These are phyloP conservation scores for Verbena officinalis DNA, from an alignment of 257 asterid genomes.

Conservation along the genomic window DNA sequence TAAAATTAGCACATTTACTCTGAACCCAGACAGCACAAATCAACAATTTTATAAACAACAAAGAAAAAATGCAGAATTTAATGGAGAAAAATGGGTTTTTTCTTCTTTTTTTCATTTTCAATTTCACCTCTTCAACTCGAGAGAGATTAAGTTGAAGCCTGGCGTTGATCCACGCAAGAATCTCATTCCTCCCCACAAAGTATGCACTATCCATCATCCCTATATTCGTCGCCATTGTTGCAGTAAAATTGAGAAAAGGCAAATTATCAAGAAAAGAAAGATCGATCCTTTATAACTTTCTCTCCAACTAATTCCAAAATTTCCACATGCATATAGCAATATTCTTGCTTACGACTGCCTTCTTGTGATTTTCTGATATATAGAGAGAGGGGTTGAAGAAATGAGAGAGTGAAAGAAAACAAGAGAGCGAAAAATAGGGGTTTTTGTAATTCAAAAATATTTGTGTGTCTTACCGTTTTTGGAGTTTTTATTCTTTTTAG, in stretches of 20 bases:
- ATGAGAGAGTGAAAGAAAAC: slow-evolving; percentile 14
- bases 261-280: slow-evolving; percentile 13
- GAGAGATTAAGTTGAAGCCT: slow-evolving; percentile 80
- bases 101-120: not conserved
- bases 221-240: slow-evolving; percentile 70
- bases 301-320: slow-evolving; percentile 27
- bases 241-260: slow-evolving; percentile 13
- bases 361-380: not conserved
- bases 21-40: too few species aligned
- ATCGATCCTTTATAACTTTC: slow-evolving; percentile 7
- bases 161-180: slow-evolving; percentile 81
- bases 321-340: not conserved
- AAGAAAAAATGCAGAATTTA: not conserved
- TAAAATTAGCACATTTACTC: not conserved
- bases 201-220: slow-evolving; percentile 95
- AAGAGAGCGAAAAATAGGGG: slow-evolving; percentile 37
- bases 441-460: slow-evolving; percentile 57
- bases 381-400: not conserved
- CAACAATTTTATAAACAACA: too few species aligned
- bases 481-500: not conserved
- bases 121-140: slow-evolving; percentile 79
- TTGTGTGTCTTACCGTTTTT: slow-evolving; percentile 7
- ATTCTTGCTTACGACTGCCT: not conserved
- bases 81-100: slow-evolving; percentile 14
- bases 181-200: slow-evolving; percentile 89